A percentile compares a stretch with the other conserved stretches of the same genome.
Evolutionary conservation across 192 early-diverging fungal genomes (phyloP).

Genomic region (Geranomyces variabilis): DNA sequence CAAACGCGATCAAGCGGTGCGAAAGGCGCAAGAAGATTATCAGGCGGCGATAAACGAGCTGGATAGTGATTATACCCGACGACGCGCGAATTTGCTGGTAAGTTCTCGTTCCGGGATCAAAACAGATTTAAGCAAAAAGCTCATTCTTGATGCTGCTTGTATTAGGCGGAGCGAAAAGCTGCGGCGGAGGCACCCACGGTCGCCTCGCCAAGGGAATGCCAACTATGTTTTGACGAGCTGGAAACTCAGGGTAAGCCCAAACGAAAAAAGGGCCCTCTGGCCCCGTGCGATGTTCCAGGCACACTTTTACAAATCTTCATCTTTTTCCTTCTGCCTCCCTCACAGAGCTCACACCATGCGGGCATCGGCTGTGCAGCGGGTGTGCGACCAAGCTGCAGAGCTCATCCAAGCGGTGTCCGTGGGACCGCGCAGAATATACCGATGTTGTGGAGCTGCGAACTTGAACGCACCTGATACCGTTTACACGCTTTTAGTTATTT

Average conservation of each 20-base stretch:
- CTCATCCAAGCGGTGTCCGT: constrained; percentile 17
- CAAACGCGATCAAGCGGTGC: not conserved
- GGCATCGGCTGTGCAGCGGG: constrained; percentile 7
- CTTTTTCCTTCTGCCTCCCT: not conserved
- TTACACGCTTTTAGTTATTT: no score
- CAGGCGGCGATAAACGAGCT: not conserved
- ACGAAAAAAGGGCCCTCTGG: no score
- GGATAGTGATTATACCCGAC: not conserved
- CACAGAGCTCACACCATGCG: constrained; percentile 4
- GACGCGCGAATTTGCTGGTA: not conserved
- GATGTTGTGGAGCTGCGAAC: constrained; percentile 14
- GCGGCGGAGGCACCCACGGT: not conserved
- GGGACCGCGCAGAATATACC: constrained; percentile 9
- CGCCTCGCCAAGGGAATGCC: constrained; percentile 4
- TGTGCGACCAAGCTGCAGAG: not conserved
- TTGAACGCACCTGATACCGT: no score
- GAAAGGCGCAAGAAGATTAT: not conserved
- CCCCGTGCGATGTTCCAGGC: no score
- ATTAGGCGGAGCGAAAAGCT: not conserved
- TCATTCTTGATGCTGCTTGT: not conserved
- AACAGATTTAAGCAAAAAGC: not conserved
- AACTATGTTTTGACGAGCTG: constrained; percentile 16
- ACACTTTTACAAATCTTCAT: no score
- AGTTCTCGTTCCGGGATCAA: not conserved
- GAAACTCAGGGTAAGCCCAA: constrained; percentile 12